A percentile compares a stretch with the other conserved stretches of the same genome.
Evolutionary conservation across 148 eudicot species (phyloP).

Genomic region (Hydrangea macrophylla): DNA sequence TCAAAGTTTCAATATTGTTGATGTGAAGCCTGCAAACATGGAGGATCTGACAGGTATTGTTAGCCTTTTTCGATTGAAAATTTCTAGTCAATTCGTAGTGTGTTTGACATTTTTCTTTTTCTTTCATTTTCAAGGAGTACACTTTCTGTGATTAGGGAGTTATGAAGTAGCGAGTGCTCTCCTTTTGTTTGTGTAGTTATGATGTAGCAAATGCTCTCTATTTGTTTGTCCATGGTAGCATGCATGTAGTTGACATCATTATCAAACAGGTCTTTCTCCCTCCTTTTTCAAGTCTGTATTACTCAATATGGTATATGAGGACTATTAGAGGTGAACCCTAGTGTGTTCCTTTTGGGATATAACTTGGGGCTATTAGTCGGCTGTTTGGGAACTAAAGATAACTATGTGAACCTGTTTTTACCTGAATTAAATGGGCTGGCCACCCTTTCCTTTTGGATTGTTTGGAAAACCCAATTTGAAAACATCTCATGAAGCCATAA

Average conservation of each 20-base stretch:
- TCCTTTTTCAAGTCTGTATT: background rate
- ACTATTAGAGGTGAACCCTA: background rate
- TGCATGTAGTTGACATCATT: background rate
- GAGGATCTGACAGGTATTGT: constrained; percentile 77
- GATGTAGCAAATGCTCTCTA: background rate
- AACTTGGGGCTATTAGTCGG: too few relatives aligned
- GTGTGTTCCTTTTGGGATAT: too few relatives aligned
- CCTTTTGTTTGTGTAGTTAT: too few relatives aligned
- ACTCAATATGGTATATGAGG: background rate
- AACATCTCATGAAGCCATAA: background rate
- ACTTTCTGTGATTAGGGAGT: background rate
- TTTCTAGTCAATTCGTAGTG: constrained; percentile 6
- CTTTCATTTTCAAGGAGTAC: background rate
- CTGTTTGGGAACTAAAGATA: background rate
- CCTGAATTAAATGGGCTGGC: background rate
- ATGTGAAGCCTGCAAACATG: constrained; percentile 88
- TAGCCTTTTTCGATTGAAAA: background rate
- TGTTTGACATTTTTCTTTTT: background rate
- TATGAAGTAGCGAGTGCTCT: too few relatives aligned
- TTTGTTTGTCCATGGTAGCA: background rate
- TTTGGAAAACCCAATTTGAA: background rate
- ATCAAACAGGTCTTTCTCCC: background rate
- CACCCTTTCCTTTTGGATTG: background rate
- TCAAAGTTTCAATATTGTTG: constrained; percentile 89
- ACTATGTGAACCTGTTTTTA: background rate